phyloP scores from a whole-genome alignment of 176 grass and related monocot species.

The Zoysia japonica region DNA sequence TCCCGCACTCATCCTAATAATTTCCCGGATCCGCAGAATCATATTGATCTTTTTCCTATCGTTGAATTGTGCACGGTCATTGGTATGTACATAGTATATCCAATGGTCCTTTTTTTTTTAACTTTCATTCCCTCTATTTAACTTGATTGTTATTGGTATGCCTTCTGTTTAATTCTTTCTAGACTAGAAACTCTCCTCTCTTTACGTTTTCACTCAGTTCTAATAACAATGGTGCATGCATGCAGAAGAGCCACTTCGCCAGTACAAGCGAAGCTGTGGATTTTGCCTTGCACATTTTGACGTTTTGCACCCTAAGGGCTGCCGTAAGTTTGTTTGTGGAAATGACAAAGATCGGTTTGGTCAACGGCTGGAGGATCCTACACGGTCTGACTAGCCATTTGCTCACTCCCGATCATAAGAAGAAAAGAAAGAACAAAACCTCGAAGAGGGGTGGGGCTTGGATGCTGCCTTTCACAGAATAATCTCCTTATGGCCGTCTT shows the following conservation, averaged over 20 bases:
- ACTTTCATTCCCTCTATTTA: background rate
- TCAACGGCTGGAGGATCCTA: background rate
- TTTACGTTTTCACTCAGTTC: background rate
- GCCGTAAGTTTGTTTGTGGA: conserved; percentile 22
- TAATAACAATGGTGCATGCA: background rate
- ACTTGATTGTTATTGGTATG: background rate
- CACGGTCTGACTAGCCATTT: background rate
- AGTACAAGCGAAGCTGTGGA: conserved; percentile 6
- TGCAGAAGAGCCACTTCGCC: conserved; percentile 23
- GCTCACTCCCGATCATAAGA: background rate
- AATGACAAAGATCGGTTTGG: conserved; percentile 21
- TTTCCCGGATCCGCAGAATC: background rate
- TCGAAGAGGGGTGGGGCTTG: background rate
- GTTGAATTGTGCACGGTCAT: conserved; percentile 37
- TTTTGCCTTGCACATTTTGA: background rate
- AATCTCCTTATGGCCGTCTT: background rate
- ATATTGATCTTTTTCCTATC: background rate
- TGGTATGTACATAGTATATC: background rate
- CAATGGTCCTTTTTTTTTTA: background rate
- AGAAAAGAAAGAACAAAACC: background rate
- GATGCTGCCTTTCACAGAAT: background rate
- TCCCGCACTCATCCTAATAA: background rate
- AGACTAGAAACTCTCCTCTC: background rate
- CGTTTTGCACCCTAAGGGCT: conserved; percentile 27
- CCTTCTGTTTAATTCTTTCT: background rate